Base-by-base conservation (phyloP, 495 filamentous ascomycete species). In the Penicillium subrubescens region DNA sequence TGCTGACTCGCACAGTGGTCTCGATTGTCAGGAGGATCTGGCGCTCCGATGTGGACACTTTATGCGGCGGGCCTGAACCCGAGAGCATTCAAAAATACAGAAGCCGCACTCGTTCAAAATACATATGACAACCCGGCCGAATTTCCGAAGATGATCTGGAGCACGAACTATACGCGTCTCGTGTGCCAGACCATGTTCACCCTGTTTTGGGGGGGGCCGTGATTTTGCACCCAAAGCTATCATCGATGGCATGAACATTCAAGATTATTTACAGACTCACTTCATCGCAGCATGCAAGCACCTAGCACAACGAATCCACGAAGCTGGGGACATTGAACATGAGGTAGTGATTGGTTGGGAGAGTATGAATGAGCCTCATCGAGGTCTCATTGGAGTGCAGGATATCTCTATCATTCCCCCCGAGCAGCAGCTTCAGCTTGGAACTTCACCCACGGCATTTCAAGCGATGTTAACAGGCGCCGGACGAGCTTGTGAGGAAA, bases 81-180 rank as follows among this genome's bases (percentile, higher is more conserved):
- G 3, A 83, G 86, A 70, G 85, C 83, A 34, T 97, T 99, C 70
- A 87, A 88, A 50, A 88, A 86, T 27, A 99, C 94, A 17, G 91
- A 97, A 75, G 96, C 93, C 3, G 93, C 96, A 23, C 83, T 97
- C 48, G 94, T 99, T 27, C 95, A 99, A 50, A 99, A 98, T 70
- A 94, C 90, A 0, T 97, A 90, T 69, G 89, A 92, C n/a, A 84
- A 96, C 39, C 92, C 93, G 19, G 87, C 87, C 5, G 83, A 88
- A 3, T 99, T 95, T 71, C 96, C 95, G 4, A 98, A 98, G 77
- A 99, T 99, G 95, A 93, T 97, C 23, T 99, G 95, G 95, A 92
- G 94, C 52, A 99, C 95, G 25, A 98, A 99, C 70, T 99, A 99
- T 70, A 90, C 87, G 52, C 88, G 96, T 44, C 81, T 97, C 29